These are phyloP conservation scores for Melampsora americana DNA, from an alignment of 1,284 basidiomycete genomes.

Conservation along the genomic window DNA sequence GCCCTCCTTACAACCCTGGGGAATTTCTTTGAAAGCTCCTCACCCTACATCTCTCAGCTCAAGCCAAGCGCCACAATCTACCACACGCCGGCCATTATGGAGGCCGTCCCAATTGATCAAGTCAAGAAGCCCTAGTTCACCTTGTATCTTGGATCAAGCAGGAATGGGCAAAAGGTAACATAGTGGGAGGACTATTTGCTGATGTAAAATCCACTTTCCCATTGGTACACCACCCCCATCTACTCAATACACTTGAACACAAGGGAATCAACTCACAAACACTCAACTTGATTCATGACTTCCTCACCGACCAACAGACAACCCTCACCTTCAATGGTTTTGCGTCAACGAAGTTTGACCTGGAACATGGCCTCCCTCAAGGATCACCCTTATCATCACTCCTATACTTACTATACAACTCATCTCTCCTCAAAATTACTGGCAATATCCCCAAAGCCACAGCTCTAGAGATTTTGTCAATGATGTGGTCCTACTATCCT, in stretches of 20 bases:
- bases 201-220: constrained; percentile 27
- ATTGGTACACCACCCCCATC: neutral
- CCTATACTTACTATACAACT: too few species aligned
- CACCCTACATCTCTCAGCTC: too few species aligned
- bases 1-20: too few species aligned
- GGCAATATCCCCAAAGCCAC: neutral
- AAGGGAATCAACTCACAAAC: neutral
- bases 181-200: neutral
- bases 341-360: neutral
- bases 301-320: neutral
- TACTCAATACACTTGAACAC: neutral
- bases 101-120: too few species aligned
- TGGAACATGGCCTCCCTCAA: constrained; percentile 13
- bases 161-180: constrained; percentile 21
- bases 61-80: too few species aligned
- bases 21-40: too few species aligned
- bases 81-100: too few species aligned
- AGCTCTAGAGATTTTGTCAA: constrained; percentile 13
- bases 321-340: neutral
- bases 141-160: neutral
- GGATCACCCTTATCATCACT: constrained; percentile 11
- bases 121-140: constrained; percentile 2
- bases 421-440: too few species aligned
- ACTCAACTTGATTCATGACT: neutral
- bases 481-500: constrained; percentile 13